Evolutionary conservation across 225 moss, liverwort and hornwort species (phyloP).

Genomic region (Sphagnum tenellum): DNA sequence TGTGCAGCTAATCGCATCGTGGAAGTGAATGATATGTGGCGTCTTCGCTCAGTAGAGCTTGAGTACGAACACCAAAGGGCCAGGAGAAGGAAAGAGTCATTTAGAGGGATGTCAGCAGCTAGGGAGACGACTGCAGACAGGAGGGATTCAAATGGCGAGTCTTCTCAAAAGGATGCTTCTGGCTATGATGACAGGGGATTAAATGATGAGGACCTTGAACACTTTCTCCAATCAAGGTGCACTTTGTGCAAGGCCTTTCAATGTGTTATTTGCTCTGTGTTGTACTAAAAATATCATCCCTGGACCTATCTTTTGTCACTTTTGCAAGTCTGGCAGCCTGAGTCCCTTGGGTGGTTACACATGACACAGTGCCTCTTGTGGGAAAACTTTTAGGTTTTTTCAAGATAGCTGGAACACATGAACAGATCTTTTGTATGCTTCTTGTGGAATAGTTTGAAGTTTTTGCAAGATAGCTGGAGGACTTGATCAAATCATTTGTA

Average conservation of each 20-base stretch:
- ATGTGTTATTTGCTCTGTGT: no score
- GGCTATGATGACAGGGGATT: slow-evolving; percentile 38
- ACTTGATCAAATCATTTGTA: no score
- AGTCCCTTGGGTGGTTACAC: no score
- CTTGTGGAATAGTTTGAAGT: no score
- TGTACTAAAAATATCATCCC: no score
- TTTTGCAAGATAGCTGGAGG: no score
- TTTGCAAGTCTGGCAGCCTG: not conserved
- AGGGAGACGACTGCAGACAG: slow-evolving; percentile 20
- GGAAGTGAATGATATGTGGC: slow-evolving; percentile 99
- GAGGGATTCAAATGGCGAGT: slow-evolving; percentile 10
- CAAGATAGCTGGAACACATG: no score
- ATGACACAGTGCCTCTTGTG: no score
- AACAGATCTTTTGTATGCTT: no score
- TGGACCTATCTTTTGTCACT: not conserved
- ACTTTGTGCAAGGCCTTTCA: no score
- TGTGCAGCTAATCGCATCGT: slow-evolving; percentile 79
- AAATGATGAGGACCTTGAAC: slow-evolving; percentile 84
- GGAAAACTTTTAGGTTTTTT: no score
- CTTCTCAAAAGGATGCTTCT: slow-evolving; percentile 14
- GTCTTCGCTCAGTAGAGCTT: slow-evolving; percentile 68
- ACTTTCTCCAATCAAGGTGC: slow-evolving; percentile 82
- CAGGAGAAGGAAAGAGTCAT: slow-evolving; percentile 21
- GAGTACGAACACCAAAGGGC: slow-evolving; percentile 41
- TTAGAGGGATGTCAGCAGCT: slow-evolving; percentile 3